Base-by-base conservation (phyloP, 257 asterid genomes). In the Fraxinus quadrangulata region DNA sequence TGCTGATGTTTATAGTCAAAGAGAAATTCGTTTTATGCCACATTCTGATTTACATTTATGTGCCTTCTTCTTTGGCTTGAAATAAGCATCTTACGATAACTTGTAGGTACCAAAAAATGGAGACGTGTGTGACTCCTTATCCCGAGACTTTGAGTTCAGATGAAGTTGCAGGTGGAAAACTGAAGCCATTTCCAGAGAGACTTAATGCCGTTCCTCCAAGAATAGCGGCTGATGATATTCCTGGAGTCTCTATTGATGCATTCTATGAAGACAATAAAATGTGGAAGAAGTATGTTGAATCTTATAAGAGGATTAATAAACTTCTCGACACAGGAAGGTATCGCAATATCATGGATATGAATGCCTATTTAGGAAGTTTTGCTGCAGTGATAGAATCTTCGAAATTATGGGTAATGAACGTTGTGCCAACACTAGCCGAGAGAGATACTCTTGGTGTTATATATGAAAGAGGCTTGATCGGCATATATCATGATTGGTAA, bases 261-360 rank as follows among this genome's bases (percentile, higher is more conserved):
- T 85, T 74, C 61, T 71, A 23, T 21, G 85, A 81, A 77, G 89
- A 83, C 75, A 85, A 75, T 36, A 81, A 72, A 74, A 49, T 80
- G 63, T 83, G 89, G 89, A 77, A 81, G 70, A 83, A 85, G 51
- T 86, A 83, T 1, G 85, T 83, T 40, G 80, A 73, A 45, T 74
- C 84, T 34, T 85, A 85, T 6, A 85, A 83, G 73, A 75, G 79
- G 78, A 75, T 78, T 37, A 83, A 78, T 71, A 83, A 76, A 34
- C 72, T 85, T 67, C 84, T 85, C 11, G 81, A 73, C 28, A 72
- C 72, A 13, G 81, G 82, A 47, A 81, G 89, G 47, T 86, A 86
- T 21, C 84, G 84, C 65, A 87, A 87, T 51, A 70, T 87, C 31
- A 75, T 87, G 87, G 91, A 87, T 71, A 87, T 87, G 91, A 87